Evolutionary conservation across 1,139 yeast species (phyloP), one percentile per base, ranked within the genome.

Genomic region (Geotrichum europaeum): DNA sequence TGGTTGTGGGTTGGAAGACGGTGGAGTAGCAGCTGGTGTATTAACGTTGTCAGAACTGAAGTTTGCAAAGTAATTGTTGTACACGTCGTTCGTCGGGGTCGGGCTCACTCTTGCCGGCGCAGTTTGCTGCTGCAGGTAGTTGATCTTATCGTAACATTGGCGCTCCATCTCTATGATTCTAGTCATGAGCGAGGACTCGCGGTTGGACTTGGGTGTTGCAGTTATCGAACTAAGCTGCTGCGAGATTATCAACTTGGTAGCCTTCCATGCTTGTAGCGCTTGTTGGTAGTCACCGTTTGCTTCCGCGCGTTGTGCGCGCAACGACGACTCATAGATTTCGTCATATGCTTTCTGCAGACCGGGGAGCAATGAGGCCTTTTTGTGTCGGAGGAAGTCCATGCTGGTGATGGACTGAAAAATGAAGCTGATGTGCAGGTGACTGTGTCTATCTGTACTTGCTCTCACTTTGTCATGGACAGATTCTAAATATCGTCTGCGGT

Each of bases 101-200:
- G 13, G 43, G 15, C n/a, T 45, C 13, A 18, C 32, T 15, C 4
- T 30, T 25, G 7, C 15, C 47, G 2, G 18, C 20, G 28, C 28
- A 10, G 34, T 9, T 1, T 20, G 22, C 25, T 36, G 57, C 40
- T 57, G 51, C 40, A 73, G 63, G 49, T 66, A 68, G 32, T 62
- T 61, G 40, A 73, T 73, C 24, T 76, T 65, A 57, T 73, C 76
- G 51, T 69, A 70, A 63, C 76, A 73, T 65, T 73, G 75, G 49
- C 73, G 68, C 63, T 73, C 76, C 47, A 73, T 71, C 62, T 72
- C 76, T 61, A 68, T 65, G 59, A 73, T 68, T 50, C 71, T 68
- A 45, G 71, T 64, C 66, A 73, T 66, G 57, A 73, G 65, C 49
- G 69, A 63, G 57, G 70, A 70, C 55, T 73, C 75, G 22, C 66